Evolutionary conservation across 2,329 filamentous ascomycete genomes (phyloP), one percentile per base, ranked within the genome.

Genomic region (Fusarium graminum): DNA sequence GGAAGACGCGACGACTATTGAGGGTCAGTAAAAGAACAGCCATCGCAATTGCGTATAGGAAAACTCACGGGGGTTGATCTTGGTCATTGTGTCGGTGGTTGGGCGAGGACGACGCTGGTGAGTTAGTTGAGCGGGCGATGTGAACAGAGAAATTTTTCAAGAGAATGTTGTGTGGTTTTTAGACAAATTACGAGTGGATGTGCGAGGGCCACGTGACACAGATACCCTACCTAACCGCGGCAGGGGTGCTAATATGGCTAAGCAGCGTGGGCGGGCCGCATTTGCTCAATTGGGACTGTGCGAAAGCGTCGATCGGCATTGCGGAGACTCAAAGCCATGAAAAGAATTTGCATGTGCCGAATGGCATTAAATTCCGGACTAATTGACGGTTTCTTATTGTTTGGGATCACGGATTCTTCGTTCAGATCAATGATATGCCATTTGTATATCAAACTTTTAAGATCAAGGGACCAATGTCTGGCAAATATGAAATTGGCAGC

Each of bases 1-100:
- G 80, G 93, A 97, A 83, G 92, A 92, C 65, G 76, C 71, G 78
- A 93, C 79, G 77, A 80, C 88, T 90, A 40, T 36, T 26, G 53
- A 40, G 13, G 43, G 19, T 49, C 40, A 19, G 43, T 11, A 29
- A 47, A 28, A 22, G 25, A 28, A 43, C 8, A 42, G 7, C 13
- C 8, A 29, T 16, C 8, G 9, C 19, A 17, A n/a, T 8, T 46
- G 7, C 16, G 11, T 46, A 14, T 4, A 14, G 34, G 54, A 44
- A 53, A 5, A 78, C 85, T 72, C 80, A 87, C 85, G 79, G 77
- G 78, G 80, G 84, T 86, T 89, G 80, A 91, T 85, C 83, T 92
- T 92, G 79, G 84, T 87, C 90, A 92, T 92, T 82, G 81, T 87
- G 86, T 65, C 71, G 75, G 72, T 71, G 52, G 42, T 64, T 73